Evolutionary conservation across 371 early-diverging fungal species (phyloP), one percentile per base, ranked within the genome.

Genomic region (Lichtheimia ramosa): DNA sequence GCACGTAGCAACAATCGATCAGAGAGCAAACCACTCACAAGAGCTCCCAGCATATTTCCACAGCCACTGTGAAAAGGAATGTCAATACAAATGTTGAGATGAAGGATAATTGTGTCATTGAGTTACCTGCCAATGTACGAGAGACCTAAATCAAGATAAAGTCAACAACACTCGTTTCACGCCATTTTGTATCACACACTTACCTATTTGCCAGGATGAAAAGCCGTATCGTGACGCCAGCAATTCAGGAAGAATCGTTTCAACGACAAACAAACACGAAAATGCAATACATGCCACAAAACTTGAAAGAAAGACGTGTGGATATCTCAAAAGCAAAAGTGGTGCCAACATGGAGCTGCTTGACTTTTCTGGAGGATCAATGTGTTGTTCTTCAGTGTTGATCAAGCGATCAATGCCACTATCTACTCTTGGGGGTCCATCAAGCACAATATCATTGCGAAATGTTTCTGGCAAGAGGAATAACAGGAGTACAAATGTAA

Each of bases 401-500:
- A 43, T n/a, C 13, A 20, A 42, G 34, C 25, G 6, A 43, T 40
- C 13, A 27, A 43, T 56, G 56, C 42, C 12, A 42, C 46, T 18
- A 2, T 34, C 34, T 8, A 34, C 34, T 10, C 34, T 34, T 8
- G 34, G 34, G 34, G 34, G 34, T 8, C 18, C 43, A 53, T 65
- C 65, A 15, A 56, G 62, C 25, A 15, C 16, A 3, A 39, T 51
- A 16, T 70, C 66, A 15, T 58, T 60, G 5, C 85, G 81, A 52
- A 81, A 83, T 0, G 88, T 88, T 58, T 89, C 89, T 0, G 86
- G 86, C 50, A 87, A 58, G 16, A 81, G 64, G 64, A 88, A 77
- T 46, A 81, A 61, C 16, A 77, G 65, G 40, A 77, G 51, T 5
- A 82, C 8, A n/a, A 76, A 58, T 52, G 81, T 67, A 6, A 77